Conservation (phyloP, 495 filamentous ascomycete genomes). For the Penicillium desertorum region DNA sequence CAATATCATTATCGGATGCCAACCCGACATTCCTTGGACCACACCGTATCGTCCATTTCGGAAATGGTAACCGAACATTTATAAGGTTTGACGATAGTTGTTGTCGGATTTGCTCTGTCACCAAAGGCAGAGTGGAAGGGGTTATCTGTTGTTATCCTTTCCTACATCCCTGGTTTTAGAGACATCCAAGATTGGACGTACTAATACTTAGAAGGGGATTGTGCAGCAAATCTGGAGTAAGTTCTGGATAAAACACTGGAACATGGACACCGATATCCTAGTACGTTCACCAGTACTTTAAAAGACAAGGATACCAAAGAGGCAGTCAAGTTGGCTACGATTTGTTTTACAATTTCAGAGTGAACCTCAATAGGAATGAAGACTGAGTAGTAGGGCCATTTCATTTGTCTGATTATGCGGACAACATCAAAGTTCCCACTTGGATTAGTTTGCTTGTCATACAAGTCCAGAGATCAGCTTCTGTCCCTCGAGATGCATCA, state of each 20-base stretch:
- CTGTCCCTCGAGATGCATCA: conserved; percentile 17
- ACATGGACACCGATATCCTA: neutral
- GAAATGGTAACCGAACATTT: too few species aligned
- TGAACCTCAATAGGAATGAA: neutral
- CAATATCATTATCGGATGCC: too few species aligned
- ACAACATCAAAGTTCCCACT: neutral
- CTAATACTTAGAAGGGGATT: neutral
- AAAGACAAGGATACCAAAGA: neutral
- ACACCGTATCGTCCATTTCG: too few species aligned
- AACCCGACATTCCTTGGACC: too few species aligned
- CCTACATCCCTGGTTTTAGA: neutral
- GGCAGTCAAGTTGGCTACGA: neutral
- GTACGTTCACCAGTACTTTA: neutral
- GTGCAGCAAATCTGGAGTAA: neutral
- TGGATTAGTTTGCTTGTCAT: neutral
- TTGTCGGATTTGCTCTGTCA: too few species aligned
- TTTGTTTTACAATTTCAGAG: neutral
- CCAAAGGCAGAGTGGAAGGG: too few species aligned
- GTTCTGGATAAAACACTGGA: neutral
- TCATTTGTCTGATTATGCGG: neutral
- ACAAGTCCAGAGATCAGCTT: neutral
- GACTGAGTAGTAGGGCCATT: neutral
- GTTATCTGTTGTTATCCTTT: too few species aligned
- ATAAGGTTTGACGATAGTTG: too few species aligned
- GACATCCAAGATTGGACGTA: neutral